phyloP scores from a whole-genome alignment of 805 yeast species.

The Wickerhamomyces hampshirensis region DNA sequence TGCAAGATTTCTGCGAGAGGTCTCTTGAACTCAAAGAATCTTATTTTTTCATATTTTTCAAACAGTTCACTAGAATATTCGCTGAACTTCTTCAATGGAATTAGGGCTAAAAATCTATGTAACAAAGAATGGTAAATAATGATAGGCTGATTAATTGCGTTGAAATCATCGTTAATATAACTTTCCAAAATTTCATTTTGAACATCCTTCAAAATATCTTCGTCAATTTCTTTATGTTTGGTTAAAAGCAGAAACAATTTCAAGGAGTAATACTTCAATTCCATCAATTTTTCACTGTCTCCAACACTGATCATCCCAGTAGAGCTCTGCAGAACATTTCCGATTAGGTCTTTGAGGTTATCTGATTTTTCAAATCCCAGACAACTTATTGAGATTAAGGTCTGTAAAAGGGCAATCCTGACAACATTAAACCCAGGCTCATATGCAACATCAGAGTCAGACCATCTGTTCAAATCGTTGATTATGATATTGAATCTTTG shows the following conservation, averaged over 20 bases:
- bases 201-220: slow-evolving; percentile 33
- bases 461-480: slow-evolving; percentile 48
- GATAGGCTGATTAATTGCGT: slow-evolving; percentile 26
- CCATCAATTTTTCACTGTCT: slow-evolving; percentile 30
- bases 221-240: slow-evolving; percentile 20
- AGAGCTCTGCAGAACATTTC: slow-evolving; percentile 38
- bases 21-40: slow-evolving; percentile 38
- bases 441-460: slow-evolving; percentile 57
- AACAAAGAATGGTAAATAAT: slow-evolving; percentile 33
- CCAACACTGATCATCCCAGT: slow-evolving; percentile 37
- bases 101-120: slow-evolving; percentile 25
- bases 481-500: slow-evolving; percentile 64
- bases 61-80: slow-evolving; percentile 34
- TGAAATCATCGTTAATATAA: slow-evolving; percentile 26
- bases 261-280: slow-evolving; percentile 44
- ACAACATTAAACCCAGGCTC: slow-evolving; percentile 47
- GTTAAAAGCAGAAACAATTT: slow-evolving; percentile 34
- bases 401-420: slow-evolving; percentile 35
- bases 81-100: slow-evolving; percentile 29
- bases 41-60: slow-evolving; percentile 22
- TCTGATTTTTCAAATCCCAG: slow-evolving; percentile 25
- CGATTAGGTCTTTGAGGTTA: slow-evolving; percentile 33
- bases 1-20: slow-evolving; percentile 36
- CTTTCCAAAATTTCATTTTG: slow-evolving; percentile 38
- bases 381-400: slow-evolving; percentile 41